phyloP scores from a whole-genome alignment of 1,139 yeast genomes.

The Taiozyma sp. region DNA sequence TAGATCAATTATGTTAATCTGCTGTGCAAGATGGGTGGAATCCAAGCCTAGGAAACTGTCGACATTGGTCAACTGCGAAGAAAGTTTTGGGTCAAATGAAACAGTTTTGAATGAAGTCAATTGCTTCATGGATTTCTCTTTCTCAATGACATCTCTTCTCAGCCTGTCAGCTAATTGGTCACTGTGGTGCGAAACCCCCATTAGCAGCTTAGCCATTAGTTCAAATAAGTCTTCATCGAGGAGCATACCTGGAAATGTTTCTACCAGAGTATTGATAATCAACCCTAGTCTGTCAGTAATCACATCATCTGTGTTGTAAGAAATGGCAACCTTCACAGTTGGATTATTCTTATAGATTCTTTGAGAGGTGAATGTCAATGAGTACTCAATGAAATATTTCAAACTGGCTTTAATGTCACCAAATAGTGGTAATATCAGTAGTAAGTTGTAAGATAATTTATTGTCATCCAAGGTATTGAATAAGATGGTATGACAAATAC shows the following conservation, averaged over 20 bases:
- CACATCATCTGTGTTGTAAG: constrained; percentile 29
- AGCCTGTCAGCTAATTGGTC: constrained; percentile 41
- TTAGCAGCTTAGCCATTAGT: constrained; percentile 38
- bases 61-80: constrained; percentile 25
- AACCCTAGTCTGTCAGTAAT: constrained; percentile 41
- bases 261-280: constrained; percentile 41
- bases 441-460: constrained; percentile 39
- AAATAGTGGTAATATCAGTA: constrained; percentile 60
- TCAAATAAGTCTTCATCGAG: constrained; percentile 44
- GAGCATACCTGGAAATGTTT: constrained; percentile 49
- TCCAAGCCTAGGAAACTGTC: constrained; percentile 42
- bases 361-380: constrained; percentile 31
- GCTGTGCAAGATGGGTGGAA: constrained; percentile 46
- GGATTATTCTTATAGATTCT: constrained; percentile 8
- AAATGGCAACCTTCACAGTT: constrained; percentile 18
- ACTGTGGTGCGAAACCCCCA: constrained; percentile 40
- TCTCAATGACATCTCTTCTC: constrained; percentile 36
- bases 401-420: constrained; percentile 55
- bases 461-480: constrained; percentile 42
- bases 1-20: constrained; percentile 53
- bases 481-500: constrained; percentile 68
- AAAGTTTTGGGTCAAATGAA: constrained; percentile 18
- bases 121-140: constrained; percentile 37
- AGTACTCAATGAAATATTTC: constrained; percentile 41
- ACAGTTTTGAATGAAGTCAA: constrained; percentile 25